Percentiles rank a stretch among this genome's conserved stretches.
phyloP scores from a whole-genome alignment of 2,329 filamentous ascomycete species.

The Colletotrichum coccodes region DNA sequence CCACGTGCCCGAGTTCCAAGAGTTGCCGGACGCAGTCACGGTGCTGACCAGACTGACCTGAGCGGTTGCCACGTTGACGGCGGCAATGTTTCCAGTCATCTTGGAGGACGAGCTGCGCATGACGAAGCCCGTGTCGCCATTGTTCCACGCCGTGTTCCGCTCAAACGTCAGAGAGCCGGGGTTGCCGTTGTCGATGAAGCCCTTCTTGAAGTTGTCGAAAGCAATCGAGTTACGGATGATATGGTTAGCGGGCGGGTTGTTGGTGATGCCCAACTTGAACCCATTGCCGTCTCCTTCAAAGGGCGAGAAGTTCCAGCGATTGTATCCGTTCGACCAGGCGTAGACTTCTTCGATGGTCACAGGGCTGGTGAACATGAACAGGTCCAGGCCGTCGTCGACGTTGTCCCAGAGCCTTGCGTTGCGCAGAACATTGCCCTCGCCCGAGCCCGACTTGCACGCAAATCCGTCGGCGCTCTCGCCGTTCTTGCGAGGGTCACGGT shows the following conservation, averaged over 20 bases:
- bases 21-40: slow-evolving; percentile 47
- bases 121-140: slow-evolving; percentile 52
- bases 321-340: slow-evolving; percentile 56
- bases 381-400: slow-evolving; percentile 58
- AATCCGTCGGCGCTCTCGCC: slow-evolving; percentile 59
- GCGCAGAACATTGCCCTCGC: slow-evolving; percentile 55
- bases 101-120: slow-evolving; percentile 48
- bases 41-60: slow-evolving; percentile 39
- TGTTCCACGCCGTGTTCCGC: slow-evolving; percentile 57
- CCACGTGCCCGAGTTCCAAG: slow-evolving; percentile 52
- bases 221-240: slow-evolving; percentile 54
- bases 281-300: slow-evolving; percentile 58
- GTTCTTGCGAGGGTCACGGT: slow-evolving; percentile 57
- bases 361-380: slow-evolving; percentile 51
- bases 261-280: slow-evolving; percentile 55
- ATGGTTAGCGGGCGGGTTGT: slow-evolving; percentile 52
- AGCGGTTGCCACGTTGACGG: slow-evolving; percentile 41
- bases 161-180: slow-evolving; percentile 50
- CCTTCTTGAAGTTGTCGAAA: slow-evolving; percentile 52
- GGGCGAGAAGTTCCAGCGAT: slow-evolving; percentile 51
- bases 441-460: slow-evolving; percentile 55
- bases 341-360: slow-evolving; percentile 54
- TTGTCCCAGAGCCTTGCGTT: slow-evolving; percentile 58
- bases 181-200: slow-evolving; percentile 58
- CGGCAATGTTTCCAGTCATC: slow-evolving; percentile 51